Evolutionary conservation across 495 filamentous ascomycete genomes (phyloP).

Genomic region (Hamigera avellanea): DNA sequence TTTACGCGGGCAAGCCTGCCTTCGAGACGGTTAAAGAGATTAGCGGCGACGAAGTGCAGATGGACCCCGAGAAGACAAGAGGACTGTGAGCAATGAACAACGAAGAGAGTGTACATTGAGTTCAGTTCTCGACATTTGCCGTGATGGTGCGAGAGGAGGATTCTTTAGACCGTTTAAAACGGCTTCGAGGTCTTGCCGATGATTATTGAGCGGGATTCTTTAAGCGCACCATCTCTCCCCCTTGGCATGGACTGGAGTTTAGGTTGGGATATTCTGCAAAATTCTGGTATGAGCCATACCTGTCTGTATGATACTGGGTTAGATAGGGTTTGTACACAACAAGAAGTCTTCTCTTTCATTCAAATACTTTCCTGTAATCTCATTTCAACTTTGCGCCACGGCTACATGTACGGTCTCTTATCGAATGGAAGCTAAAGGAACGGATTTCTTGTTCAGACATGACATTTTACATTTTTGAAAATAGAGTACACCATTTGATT

Average conservation of each 20-base stretch:
- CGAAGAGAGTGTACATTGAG: no score
- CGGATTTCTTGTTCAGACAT: no score
- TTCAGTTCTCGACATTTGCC: no score
- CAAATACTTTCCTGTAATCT: background rate
- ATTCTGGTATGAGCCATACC: background rate
- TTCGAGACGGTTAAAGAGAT: slow-evolving; percentile 44
- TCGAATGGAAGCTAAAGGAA: no score
- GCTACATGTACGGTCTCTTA: no score
- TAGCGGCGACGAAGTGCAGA: slow-evolving; percentile 34
- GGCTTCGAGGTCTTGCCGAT: no score
- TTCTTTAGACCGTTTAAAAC: no score
- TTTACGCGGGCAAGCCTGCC: slow-evolving; percentile 72
- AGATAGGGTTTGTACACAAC: background rate
- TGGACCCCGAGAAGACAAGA: slow-evolving; percentile 40
- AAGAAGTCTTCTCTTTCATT: background rate
- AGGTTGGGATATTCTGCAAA: no score
- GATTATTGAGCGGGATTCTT: no score
- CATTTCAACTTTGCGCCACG: background rate
- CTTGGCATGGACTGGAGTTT: slow-evolving; percentile 15
- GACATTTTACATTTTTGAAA: background rate
- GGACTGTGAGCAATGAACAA: slow-evolving; percentile 18
- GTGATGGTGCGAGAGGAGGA: no score
- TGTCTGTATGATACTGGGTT: slow-evolving; percentile 5
- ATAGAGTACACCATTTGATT: background rate
- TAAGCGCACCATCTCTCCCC: no score